phyloP scores from a whole-genome alignment of 176 grass and related monocot species.

The Eragrostis nindensis region DNA sequence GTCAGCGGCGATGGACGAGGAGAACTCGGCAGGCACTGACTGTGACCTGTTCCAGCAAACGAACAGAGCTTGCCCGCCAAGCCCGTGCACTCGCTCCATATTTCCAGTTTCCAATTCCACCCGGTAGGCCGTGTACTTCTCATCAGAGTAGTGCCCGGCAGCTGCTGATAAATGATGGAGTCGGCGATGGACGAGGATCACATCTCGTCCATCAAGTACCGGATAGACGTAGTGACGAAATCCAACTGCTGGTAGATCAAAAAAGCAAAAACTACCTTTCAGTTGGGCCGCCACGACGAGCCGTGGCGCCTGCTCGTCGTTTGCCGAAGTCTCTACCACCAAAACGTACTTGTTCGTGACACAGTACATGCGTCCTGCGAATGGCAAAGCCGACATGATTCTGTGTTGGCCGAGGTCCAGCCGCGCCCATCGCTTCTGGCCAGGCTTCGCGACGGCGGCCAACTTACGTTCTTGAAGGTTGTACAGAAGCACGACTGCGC shows the following conservation, averaged over 20 bases:
- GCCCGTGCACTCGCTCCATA: not conserved
- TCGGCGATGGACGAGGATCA: not conserved
- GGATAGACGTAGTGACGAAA: no score
- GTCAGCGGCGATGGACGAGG: not conserved
- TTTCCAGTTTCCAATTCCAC: not conserved
- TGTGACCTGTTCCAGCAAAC: not conserved
- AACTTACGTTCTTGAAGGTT: no score
- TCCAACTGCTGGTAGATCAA: no score
- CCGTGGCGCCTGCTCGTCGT: not conserved
- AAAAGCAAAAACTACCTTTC: no score
- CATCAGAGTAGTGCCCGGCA: rapidly evolving
- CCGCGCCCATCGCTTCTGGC: not conserved
- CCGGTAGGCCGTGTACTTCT: not conserved
- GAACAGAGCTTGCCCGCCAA: not conserved
- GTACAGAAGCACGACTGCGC: no score
- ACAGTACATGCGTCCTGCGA: constrained; percentile 8
- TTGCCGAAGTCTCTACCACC: not conserved
- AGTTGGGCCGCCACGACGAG: not conserved
- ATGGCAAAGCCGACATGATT: not conserved
- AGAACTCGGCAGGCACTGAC: not conserved
- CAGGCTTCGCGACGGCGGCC: constrained; percentile 4
- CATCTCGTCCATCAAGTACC: not conserved
- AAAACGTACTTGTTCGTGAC: not conserved
- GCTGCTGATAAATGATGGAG: no score
- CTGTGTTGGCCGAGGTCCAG: not conserved